Evolutionary conservation across 1,284 basidiomycete genomes (phyloP).

Genomic region (Boletus calvinii): DNA sequence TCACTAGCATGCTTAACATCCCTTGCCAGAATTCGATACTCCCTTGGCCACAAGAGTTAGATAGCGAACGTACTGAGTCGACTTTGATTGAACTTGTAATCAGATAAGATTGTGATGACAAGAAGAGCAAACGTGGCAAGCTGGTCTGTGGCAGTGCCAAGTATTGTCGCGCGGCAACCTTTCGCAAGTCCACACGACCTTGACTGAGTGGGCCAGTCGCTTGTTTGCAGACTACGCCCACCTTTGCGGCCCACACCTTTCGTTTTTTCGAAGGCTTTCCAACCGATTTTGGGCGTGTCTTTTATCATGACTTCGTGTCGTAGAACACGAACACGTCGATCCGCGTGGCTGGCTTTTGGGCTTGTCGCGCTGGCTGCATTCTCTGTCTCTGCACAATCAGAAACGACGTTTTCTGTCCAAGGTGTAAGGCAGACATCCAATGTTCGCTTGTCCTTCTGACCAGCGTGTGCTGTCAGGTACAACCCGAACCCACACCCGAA

Average conservation of each 20-base stretch:
- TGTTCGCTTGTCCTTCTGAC: not conserved
- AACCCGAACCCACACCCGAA: slow-evolving; percentile 10
- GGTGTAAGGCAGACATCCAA: slow-evolving; percentile 17
- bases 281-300: not conserved
- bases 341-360: slow-evolving; percentile 59
- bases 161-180: not conserved
- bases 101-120: slow-evolving; percentile 5
- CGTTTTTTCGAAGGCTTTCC: not conserved
- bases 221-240: not conserved
- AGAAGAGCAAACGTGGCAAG: slow-evolving; percentile 19
- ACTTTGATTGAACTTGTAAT: not conserved
- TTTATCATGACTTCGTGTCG: slow-evolving; percentile 21
- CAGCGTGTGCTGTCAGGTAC: slow-evolving; percentile 11
- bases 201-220: not conserved
- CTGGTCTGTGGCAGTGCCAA: slow-evolving; percentile 19
- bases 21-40: too few species aligned
- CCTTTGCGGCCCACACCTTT: not conserved
- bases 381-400: slow-evolving; percentile 37
- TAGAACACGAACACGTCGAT: slow-evolving; percentile 44
- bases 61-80: too few species aligned
- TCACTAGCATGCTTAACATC: too few species aligned
- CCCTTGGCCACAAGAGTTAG: too few species aligned
- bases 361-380: slow-evolving; percentile 48
- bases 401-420: slow-evolving; percentile 24
- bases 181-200: slow-evolving; percentile 3